Evolutionary conservation across 108 stramenopile species (phyloP).

Genomic region (Fistulifera pelliculosa): DNA sequence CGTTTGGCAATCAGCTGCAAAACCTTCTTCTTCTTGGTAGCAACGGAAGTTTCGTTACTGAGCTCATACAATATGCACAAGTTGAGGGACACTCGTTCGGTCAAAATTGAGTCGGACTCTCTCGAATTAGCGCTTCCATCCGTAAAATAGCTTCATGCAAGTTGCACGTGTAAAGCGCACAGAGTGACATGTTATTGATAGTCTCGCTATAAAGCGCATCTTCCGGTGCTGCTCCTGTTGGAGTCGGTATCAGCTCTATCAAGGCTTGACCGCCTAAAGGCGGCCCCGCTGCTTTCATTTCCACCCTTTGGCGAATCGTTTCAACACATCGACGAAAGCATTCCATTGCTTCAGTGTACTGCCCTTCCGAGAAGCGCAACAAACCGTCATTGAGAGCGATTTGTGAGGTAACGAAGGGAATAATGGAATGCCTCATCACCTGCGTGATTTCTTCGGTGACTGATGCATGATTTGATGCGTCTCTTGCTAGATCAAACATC

Average conservation of each 20-base stretch:
- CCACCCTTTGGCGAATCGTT: conserved; percentile 1
- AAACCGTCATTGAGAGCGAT: conserved; percentile 57
- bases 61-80: conserved; percentile 90
- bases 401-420: conserved; percentile 3
- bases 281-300: neutral
- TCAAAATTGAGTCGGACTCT: conserved; percentile 71
- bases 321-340: conserved; percentile 44
- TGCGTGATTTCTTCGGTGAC: neutral
- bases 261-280: neutral
- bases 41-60: conserved; percentile 56
- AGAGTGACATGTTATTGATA: conserved; percentile 75
- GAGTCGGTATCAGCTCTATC: neutral
- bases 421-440: neutral
- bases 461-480: conserved; percentile 1
- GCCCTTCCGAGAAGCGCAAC: conserved; percentile 44
- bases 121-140: conserved; percentile 73
- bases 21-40: conserved; percentile 61
- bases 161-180: conserved; percentile 63
- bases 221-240: conserved; percentile 12
- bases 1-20: conserved; percentile 78
- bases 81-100: conserved; percentile 83
- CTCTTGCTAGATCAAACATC: conserved; percentile 25
- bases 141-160: conserved; percentile 45
- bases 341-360: conserved; percentile 52
- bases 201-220: conserved; percentile 32